Evolutionary conservation across 129 eudicot species (phyloP), one percentile per base, ranked within the genome.

Genomic region (Ambrosia trifida): DNA sequence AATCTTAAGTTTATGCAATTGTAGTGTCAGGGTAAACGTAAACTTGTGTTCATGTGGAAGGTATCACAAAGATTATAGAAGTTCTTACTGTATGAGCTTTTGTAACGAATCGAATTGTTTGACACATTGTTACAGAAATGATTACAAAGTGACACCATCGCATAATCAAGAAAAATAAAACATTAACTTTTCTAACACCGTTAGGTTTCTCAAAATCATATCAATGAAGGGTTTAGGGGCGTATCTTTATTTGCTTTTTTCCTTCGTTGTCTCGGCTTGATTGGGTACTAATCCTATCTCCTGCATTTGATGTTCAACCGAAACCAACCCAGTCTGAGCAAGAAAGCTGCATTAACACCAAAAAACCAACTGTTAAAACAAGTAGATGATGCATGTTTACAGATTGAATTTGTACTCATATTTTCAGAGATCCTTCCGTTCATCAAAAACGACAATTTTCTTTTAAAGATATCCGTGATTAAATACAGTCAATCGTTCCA

Each of bases 291-390:
- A 79, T 28, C 96, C 96, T 36, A 94, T 83, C 83, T 94, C 98
- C 71, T 87, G 86, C 96, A 94, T 87, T 82, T 94, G 98, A 80
- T 89, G 82, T 67, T 94, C 90, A 17, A 94, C 86, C 5, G 95
- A 80, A 72, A 94, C 98, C 61, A 94, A 80, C 6, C 98, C 98
- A 10, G 98, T 94, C 84, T 94, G 88, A 33, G 87, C 95, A 57
- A 94, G 98, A 80, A 94, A 94, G 32, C 98, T 94, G 85, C 76
- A 73, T 3, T 64, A 78, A 70, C 62, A 76, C 45, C 74, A 19
- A 20, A 73, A 73, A 24, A 59, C 10, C 38, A 66, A 43, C 38
- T 66, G 38, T 66, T 45, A 40, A 38, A 7, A 36, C 68, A 64
- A 16, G 65, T n/a, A 59, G 65, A 59, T 31, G 24, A n/a, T 2